Evolutionary conservation across 140 eudicot species (phyloP).

Genomic region (Senecio squalidus): DNA sequence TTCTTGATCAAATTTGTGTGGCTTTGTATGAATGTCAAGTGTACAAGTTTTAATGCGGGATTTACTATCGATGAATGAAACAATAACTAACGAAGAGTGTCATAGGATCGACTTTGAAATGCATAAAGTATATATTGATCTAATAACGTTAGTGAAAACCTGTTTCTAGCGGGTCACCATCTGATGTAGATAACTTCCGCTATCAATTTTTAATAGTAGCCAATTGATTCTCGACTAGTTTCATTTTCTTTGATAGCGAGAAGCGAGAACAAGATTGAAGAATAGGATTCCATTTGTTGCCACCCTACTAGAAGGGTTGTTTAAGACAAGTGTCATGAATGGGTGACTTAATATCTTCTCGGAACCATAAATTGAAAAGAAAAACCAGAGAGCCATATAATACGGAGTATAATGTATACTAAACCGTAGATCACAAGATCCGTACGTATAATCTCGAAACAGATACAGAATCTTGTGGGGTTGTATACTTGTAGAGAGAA

Average conservation of each 20-base stretch:
- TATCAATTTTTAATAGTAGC: too few relatives aligned
- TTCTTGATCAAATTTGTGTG: conserved; percentile 19
- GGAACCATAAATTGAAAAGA: background rate
- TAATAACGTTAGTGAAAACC: too few relatives aligned
- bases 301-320: background rate
- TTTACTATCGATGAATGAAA: background rate
- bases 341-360: background rate
- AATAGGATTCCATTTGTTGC: too few relatives aligned
- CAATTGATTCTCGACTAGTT: background rate
- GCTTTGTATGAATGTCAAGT: background rate
- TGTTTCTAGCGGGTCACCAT: too few relatives aligned
- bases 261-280: background rate
- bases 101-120: too few relatives aligned
- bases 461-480: conserved; percentile 20
- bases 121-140: too few relatives aligned
- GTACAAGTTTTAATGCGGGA: background rate
- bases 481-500: conserved; percentile 12
- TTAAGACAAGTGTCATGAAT: background rate
- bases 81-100: too few relatives aligned
- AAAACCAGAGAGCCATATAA: background rate
- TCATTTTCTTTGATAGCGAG: background rate
- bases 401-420: conserved; percentile 15
- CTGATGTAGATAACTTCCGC: too few relatives aligned
- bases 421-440: conserved; percentile 18
- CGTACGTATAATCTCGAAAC: conserved; percentile 14